Conservation (phyloP, 306 rosid genomes). For the Vigna radiata region DNA sequence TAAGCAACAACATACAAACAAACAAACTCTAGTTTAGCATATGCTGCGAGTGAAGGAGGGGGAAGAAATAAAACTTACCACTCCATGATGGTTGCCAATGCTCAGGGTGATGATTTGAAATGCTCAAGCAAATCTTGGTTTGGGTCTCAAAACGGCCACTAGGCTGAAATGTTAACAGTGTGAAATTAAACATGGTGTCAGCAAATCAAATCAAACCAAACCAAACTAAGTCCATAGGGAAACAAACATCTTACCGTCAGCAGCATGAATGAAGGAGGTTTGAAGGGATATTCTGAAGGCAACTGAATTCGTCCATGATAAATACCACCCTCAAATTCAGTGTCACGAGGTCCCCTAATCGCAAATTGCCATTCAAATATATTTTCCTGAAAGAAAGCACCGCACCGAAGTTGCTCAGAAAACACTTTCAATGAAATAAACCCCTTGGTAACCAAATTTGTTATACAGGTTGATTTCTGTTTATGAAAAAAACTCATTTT, state of each 20-base stretch:
- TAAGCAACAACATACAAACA: not conserved
- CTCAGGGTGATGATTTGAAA: slow-evolving; percentile 98
- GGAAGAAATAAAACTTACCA: slow-evolving; percentile 54
- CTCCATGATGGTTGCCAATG: slow-evolving; percentile 99
- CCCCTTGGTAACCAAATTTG: too few relatives aligned
- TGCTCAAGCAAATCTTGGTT: slow-evolving; percentile 97
- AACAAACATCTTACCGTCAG: slow-evolving; percentile 65
- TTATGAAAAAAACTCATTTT: too few relatives aligned
- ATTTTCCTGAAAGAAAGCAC: slow-evolving; percentile 69
- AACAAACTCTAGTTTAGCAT: not conserved
- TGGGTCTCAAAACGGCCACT: slow-evolving; percentile 97
- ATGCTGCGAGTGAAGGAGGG: not conserved
- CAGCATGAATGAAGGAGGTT: slow-evolving; percentile 92
- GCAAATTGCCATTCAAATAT: slow-evolving; percentile 98
- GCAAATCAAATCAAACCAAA: not conserved
- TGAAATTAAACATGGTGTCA: not conserved
- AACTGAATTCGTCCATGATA: slow-evolving; percentile 85
- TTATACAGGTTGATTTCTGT: too few relatives aligned
- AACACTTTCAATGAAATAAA: not conserved
- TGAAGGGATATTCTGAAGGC: slow-evolving; percentile 91
- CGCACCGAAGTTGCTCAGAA: slow-evolving; percentile 21
- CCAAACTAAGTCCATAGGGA: not conserved
- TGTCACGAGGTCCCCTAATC: slow-evolving; percentile 71
- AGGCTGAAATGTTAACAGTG: slow-evolving; percentile 61
- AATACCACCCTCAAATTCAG: slow-evolving; percentile 91